Percentiles rank a stretch among this genome's conserved stretches.
Conservation (phyloP, 495 filamentous ascomycete species). For the Podospora bellae-mahoneyi region DNA sequence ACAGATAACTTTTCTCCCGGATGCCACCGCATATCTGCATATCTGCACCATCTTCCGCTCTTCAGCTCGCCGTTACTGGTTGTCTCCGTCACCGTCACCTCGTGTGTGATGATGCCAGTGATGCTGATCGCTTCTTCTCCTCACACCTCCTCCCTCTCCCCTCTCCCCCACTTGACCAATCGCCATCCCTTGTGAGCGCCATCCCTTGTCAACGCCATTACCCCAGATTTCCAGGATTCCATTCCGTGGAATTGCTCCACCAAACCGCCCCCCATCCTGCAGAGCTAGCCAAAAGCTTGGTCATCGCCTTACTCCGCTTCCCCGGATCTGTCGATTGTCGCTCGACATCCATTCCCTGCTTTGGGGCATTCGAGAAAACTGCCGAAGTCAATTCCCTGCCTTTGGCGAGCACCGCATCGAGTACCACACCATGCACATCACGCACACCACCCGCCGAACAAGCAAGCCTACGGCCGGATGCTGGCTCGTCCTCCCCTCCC, state of each 20-base stretch:
- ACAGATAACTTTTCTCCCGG: not conserved
- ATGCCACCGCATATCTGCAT: not conserved
- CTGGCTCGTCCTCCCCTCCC: not conserved
- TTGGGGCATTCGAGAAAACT: not conserved
- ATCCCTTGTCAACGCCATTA: not conserved
- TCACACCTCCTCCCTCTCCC: not conserved
- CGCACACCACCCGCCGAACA: not conserved
- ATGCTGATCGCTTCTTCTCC: slow-evolving; percentile 11
- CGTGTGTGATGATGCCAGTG: slow-evolving; percentile 3
- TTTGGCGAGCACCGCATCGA: not conserved
- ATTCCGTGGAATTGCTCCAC: not conserved
- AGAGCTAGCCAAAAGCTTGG: slow-evolving; percentile 6
- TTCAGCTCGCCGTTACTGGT: not conserved
- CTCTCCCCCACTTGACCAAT: not conserved
- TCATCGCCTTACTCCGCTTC: slow-evolving; percentile 2
- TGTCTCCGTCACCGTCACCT: not conserved
- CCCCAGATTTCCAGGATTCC: not conserved
- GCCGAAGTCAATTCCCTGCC: not conserved
- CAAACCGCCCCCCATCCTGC: not conserved
- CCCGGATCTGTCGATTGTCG: not conserved
- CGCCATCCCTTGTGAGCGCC: not conserved
- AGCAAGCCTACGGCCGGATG: slow-evolving; percentile 1
- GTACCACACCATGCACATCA: not conserved
- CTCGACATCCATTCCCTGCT: not conserved
- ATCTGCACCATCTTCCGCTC: slow-evolving; percentile 1